Base-by-base conservation (phyloP, 2,329 filamentous ascomycete species). In the Tolypocladium cylindrosporum region DNA sequence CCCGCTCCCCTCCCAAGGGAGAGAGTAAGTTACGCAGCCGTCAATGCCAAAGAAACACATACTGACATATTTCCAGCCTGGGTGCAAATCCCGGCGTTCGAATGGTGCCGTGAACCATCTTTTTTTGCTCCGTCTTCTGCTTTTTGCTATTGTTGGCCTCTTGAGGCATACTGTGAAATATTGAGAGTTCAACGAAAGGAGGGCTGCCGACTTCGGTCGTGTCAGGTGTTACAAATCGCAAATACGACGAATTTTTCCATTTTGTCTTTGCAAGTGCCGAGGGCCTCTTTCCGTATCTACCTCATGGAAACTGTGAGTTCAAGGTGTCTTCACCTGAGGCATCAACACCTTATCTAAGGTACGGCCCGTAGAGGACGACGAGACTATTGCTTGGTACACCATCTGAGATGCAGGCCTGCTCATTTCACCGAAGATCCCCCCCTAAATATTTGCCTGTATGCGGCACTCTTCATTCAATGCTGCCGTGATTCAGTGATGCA, bases 71-170 rank as follows among this genome's bases (percentile, higher is more conserved):
- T n/a, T 36, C 53, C 53, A 63, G 56, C 59, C 58, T 58, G 63
- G 63, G 63, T 64, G 63, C 62, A 62, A 65, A 62, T 65, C 63
- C 63, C 62, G 63, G 61, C 63, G 62, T 65, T 65, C 63, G 61
- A 65, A 63, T 58, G 55, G 34, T 41, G 43, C 50, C 39, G 43
- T 40, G 24, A 40, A 13, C 37, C 40, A 40, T 59, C 58, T 63
- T 58, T 61, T 57, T 60, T 57, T 59, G 41, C 57, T 59, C 50
- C 41, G 24, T 56, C 19, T 57, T 43, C 37, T 42, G 21, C 36
- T 45, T 56, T 56, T 24, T 31, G 21, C 53, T 31, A 39, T 9
- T 27, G 16, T 41, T 19, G 45, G 9, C 11, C 16, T 5, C 27
- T 37, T 2, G 19, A 51, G 4, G 31, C 13, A 10, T 3, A 10